Conservation (phyloP, 352 stramenopile species). For the Pythium dissimile region DNA sequence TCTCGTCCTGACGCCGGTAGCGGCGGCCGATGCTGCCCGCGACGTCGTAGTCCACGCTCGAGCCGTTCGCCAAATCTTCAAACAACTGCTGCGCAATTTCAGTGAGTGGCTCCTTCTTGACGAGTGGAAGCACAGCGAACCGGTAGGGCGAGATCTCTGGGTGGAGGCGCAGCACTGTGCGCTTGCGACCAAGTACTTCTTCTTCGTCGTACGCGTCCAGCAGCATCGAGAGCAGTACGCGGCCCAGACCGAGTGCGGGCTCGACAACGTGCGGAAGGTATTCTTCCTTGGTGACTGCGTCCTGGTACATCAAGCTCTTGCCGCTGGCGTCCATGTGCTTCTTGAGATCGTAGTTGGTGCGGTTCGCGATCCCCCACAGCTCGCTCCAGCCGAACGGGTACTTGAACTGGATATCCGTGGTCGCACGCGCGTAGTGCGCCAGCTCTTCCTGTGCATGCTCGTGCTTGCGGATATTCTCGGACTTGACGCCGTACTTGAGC, state of each 20-base stretch:
- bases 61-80: constrained; percentile 79
- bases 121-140: constrained; percentile 91
- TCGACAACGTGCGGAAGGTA: constrained; percentile 97
- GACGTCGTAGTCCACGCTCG: constrained; percentile 92
- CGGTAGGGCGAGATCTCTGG: constrained; percentile 93
- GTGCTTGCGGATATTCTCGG: constrained; percentile 90
- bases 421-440: constrained; percentile 95
- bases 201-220: constrained; percentile 95
- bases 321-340: constrained; percentile 93
- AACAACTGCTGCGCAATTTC: constrained; percentile 90
- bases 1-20: constrained; percentile 96
- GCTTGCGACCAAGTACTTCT: constrained; percentile 79
- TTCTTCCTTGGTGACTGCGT: constrained; percentile 66
- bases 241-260: constrained; percentile 85
- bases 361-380: constrained; percentile 95
- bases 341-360: constrained; percentile 95
- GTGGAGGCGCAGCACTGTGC: constrained; percentile 90
- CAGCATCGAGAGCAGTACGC: constrained; percentile 93
- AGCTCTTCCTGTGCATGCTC: constrained; percentile 91
- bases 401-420: constrained; percentile 97
- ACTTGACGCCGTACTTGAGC: constrained; percentile 84
- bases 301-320: constrained; percentile 84
- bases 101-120: constrained; percentile 94
- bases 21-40: constrained; percentile 84
- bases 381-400: constrained; percentile 97